phyloP scores from a whole-genome alignment of 306 rosid species.

The Vigna nakashimae region DNA sequence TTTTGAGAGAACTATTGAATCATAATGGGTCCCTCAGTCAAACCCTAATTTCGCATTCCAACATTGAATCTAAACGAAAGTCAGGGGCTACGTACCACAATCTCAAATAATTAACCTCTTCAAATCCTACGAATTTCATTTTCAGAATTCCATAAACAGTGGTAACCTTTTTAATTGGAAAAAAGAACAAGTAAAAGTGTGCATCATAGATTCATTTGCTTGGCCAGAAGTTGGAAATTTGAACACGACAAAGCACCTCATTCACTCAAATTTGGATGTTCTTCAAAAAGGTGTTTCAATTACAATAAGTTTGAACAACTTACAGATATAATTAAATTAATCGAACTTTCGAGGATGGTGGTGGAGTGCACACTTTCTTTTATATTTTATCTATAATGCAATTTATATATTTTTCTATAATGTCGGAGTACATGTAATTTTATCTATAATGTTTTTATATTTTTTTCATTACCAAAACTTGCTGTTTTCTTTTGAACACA shows the following conservation, averaged over 20 bases:
- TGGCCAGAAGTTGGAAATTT: neutral
- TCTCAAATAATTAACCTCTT: neutral
- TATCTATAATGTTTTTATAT: no score
- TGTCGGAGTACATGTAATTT: no score
- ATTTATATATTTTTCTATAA: no score
- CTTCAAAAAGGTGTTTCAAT: slow-evolving; percentile 6
- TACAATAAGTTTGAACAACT: neutral
- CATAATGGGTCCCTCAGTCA: neutral
- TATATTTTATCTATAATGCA: no score
- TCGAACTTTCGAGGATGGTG: neutral
- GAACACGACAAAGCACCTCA: slow-evolving; percentile 28
- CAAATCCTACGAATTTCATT: neutral
- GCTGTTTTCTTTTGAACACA: no score
- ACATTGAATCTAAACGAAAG: slow-evolving; percentile 9
- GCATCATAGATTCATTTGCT: neutral
- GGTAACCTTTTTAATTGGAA: neutral
- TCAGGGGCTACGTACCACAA: neutral
- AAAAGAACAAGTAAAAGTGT: neutral
- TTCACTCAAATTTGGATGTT: slow-evolving; percentile 10
- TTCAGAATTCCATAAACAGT: neutral
- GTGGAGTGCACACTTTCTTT: neutral
- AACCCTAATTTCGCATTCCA: slow-evolving; percentile 8
- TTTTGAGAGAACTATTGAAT: slow-evolving; percentile 9
- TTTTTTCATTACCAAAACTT: no score
- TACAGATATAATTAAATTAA: neutral